phyloP scores from a whole-genome alignment of 169 alveolate genomes.

The Plasmodium reichenowi region DNA sequence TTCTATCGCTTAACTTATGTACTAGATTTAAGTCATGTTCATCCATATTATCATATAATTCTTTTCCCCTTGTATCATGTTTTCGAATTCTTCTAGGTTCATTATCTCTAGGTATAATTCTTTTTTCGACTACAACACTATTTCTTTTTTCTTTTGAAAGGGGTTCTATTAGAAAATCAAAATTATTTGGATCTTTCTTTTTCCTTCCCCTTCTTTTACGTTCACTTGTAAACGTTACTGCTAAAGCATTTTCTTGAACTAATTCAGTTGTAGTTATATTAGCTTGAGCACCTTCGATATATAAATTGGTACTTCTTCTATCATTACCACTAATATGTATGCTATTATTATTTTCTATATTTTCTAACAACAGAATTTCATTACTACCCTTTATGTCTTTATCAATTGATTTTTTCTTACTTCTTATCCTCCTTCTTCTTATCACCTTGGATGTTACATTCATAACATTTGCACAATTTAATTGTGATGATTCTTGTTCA shows the following conservation, averaged over 20 bases:
- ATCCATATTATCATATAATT: too few relatives aligned
- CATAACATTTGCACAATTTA: too few relatives aligned
- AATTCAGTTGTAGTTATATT: not conserved
- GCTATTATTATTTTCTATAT: not conserved
- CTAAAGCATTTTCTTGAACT: too few relatives aligned
- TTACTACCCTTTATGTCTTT: not conserved
- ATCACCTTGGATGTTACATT: not conserved
- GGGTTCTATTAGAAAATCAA: not conserved
- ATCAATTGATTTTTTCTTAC: not conserved
- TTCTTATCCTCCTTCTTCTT: not conserved
- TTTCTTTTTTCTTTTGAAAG: not conserved
- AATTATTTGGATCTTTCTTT: not conserved
- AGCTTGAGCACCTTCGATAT: not conserved
- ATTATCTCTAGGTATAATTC: too few relatives aligned
- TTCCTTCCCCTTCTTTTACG: not conserved
- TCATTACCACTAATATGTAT: not conserved
- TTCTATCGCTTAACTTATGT: too few relatives aligned
- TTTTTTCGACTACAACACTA: too few relatives aligned
- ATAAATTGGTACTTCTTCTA: not conserved
- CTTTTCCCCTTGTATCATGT: too few relatives aligned
- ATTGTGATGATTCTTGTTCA: not conserved
- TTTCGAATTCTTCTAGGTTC: too few relatives aligned
- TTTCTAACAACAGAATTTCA: not conserved
- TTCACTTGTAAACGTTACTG: not conserved
- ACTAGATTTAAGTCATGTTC: too few relatives aligned